Conservation (phyloP, 202 grass and related monocot species). For the Carex arenaria region DNA sequence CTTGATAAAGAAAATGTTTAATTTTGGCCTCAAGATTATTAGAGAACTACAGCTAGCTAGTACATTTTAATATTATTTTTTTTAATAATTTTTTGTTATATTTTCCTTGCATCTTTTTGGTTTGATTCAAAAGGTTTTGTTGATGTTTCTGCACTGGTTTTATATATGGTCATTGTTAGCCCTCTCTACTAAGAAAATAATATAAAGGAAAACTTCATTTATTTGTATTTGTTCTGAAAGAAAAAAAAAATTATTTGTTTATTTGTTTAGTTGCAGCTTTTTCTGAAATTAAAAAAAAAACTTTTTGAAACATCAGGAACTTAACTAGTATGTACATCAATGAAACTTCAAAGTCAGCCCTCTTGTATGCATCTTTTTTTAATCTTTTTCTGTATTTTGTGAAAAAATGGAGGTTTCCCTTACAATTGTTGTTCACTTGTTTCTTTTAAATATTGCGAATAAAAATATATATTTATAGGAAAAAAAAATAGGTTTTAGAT, state of each 20-base stretch:
- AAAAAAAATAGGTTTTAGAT: background rate
- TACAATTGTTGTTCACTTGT: background rate
- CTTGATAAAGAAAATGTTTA: background rate
- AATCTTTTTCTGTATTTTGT: background rate
- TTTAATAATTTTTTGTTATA: background rate
- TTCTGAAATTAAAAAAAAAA: background rate
- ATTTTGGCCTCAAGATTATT: background rate
- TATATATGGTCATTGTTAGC: background rate
- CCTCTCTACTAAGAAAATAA: background rate
- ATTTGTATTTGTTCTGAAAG: background rate
- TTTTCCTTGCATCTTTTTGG: background rate
- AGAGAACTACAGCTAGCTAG: background rate
- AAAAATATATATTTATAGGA: background rate
- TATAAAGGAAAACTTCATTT: background rate
- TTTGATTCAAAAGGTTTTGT: background rate
- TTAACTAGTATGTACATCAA: background rate
- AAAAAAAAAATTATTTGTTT: too few relatives aligned
- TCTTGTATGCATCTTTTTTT: conserved; percentile 1
- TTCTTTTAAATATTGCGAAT: background rate
- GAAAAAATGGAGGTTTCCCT: conserved; percentile 1
- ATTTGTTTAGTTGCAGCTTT: background rate
- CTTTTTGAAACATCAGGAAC: background rate
- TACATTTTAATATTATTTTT: background rate
- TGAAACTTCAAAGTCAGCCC: conserved; percentile 17
- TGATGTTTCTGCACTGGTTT: background rate